These are phyloP conservation scores for Amanita molliuscula DNA, from an alignment of 768 basidiomycete genomes.

Conservation along the genomic window DNA sequence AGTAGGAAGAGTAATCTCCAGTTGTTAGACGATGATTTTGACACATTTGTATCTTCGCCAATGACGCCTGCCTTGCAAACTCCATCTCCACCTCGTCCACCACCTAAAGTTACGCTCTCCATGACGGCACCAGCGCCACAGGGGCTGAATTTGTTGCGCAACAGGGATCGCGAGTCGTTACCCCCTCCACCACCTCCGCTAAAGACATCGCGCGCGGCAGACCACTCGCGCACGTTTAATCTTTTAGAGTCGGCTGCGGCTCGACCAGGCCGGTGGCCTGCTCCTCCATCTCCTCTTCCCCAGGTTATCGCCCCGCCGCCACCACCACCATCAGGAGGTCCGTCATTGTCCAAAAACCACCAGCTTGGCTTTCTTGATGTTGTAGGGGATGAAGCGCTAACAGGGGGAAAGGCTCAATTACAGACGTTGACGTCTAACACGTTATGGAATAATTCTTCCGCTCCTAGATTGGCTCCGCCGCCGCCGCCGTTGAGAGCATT, in stretches of 20 bases:
- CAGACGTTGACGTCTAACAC: background rate
- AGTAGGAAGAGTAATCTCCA: background rate
- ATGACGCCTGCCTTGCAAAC: constrained; percentile 17
- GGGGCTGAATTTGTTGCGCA: background rate
- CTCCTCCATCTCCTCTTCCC: constrained; percentile 37
- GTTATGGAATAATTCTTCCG: background rate
- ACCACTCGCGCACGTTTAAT: constrained; percentile 47
- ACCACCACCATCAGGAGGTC: background rate
- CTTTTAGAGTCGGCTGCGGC: constrained; percentile 49
- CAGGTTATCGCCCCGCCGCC: constrained; percentile 27
- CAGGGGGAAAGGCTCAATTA: background rate
- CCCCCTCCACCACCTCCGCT: constrained; percentile 11
- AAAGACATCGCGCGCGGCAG: constrained; percentile 26
- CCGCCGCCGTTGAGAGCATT: background rate
- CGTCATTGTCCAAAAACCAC: background rate
- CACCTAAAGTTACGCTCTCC: constrained; percentile 17
- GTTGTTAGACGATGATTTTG: constrained; percentile 23
- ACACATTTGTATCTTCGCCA: constrained; percentile 33
- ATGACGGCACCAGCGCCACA: background rate
- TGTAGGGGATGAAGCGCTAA: background rate
- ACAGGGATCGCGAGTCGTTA: constrained; percentile 8
- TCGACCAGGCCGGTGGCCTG: constrained; percentile 34
- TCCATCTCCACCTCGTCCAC: constrained; percentile 32
- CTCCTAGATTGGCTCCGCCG: background rate
- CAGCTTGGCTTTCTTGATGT: constrained; percentile 1